Evolutionary conservation across 805 yeast species (phyloP).

Genomic region (Wickerhamomyces bisporus): DNA sequence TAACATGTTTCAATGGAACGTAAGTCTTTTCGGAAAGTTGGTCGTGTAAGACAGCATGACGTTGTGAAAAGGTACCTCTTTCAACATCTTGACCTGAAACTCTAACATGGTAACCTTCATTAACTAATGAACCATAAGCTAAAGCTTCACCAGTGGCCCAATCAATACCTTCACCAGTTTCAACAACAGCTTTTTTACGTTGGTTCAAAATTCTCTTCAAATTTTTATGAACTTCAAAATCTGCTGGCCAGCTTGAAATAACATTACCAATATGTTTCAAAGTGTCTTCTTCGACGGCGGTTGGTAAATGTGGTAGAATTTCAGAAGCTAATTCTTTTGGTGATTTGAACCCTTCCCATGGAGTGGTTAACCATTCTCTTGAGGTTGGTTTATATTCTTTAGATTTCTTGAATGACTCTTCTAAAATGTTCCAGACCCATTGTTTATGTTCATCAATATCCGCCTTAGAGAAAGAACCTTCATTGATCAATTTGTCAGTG

Average conservation of each 20-base stretch:
- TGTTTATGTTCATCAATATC: slow-evolving; percentile 94
- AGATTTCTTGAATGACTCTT: slow-evolving; percentile 82
- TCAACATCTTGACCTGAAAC: slow-evolving; percentile 99
- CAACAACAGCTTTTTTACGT: slow-evolving; percentile 82
- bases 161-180: slow-evolving; percentile 90
- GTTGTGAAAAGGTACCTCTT: slow-evolving; percentile 99
- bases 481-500: slow-evolving; percentile 70
- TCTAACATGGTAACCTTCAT: slow-evolving; percentile 96
- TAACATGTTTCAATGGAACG: slow-evolving; percentile 79
- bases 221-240: slow-evolving; percentile 89
- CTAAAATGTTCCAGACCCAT: slow-evolving; percentile 96
- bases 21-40: slow-evolving; percentile 79
- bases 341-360: slow-evolving; percentile 98
- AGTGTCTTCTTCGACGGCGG: slow-evolving; percentile 70
- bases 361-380: slow-evolving; percentile 96
- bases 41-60: slow-evolving; percentile 97
- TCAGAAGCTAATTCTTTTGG: slow-evolving; percentile 96
- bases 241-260: slow-evolving; percentile 80
- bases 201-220: slow-evolving; percentile 87
- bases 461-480: slow-evolving; percentile 83
- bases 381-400: slow-evolving; percentile 87
- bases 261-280: slow-evolving; percentile 75
- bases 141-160: slow-evolving; percentile 99
- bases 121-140: slow-evolving; percentile 87
- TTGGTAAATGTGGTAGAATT: slow-evolving; percentile 92